Percentiles rank a stretch among this genome's conserved stretches.
These are phyloP conservation scores for Scutellaria minor DNA, from an alignment of 257 asterid species.

Conservation along the genomic window DNA sequence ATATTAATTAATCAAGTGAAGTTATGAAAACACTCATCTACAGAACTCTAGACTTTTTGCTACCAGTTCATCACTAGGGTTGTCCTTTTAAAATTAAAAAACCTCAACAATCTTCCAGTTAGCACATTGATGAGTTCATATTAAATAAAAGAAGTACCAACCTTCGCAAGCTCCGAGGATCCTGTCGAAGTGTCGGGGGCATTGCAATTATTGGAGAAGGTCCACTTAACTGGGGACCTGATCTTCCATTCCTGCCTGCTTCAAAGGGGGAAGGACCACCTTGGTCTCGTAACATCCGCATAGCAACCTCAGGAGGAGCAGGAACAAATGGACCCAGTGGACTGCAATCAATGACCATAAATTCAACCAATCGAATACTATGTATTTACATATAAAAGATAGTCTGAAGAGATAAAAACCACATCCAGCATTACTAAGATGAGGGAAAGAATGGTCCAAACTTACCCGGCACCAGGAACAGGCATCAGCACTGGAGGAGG, in stretches of 20 bases:
- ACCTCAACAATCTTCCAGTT: background rate
- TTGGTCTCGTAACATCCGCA: slow-evolving; percentile 94
- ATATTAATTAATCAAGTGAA: background rate
- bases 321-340: slow-evolving; percentile 99
- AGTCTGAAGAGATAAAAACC: background rate
- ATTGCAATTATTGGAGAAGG: slow-evolving; percentile 77
- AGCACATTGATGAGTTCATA: background rate
- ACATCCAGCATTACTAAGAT: slow-evolving; percentile 2
- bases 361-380: slow-evolving; percentile 26
- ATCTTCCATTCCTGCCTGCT: slow-evolving; percentile 79
- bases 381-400: background rate
- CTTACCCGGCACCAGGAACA: slow-evolving; percentile 99
- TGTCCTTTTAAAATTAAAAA: background rate
- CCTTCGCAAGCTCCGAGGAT: slow-evolving; percentile 98
- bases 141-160: slow-evolving; percentile 36
- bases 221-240: slow-evolving; percentile 68
- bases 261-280: slow-evolving; percentile 92
- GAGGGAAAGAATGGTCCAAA: background rate
- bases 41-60: background rate
- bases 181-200: slow-evolving; percentile 82
- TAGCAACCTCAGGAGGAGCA: slow-evolving; percentile 99
- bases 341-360: slow-evolving; percentile 49
- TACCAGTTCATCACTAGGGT: background rate
- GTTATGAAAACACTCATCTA: slow-evolving; percentile 10
- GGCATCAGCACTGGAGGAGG: slow-evolving; percentile 97